Evolutionary conservation across 352 stramenopile species (phyloP), one percentile per base, ranked within the genome.

Genomic region (Phytophthora foliorum): DNA sequence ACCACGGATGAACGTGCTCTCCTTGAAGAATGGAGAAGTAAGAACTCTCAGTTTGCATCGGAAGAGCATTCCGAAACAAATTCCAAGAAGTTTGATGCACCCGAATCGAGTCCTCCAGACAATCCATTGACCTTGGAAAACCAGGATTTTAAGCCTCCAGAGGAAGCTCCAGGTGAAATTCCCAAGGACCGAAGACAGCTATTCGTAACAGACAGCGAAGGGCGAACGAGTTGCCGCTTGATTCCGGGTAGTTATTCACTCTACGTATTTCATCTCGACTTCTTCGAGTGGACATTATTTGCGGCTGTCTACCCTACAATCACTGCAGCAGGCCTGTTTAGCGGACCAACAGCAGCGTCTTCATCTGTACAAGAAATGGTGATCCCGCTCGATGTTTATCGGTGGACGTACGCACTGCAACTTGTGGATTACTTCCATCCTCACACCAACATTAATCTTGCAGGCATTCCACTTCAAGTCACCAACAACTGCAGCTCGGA

Each of bases 401-500:
- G 74, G 13, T 92, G 81, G 84, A 77, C 82, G 2, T 89, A 90
- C 41, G 59, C 54, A 22, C 73, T 92, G 36, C 84, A 92, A 53
- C 59, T 91, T 11, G 82, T 91, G 1, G 84, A 92, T 60, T 92
- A 90, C 25, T 92, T 90, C 38, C 62, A 90, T 16, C 79, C 85
- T 42, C 64, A 88, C 38, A 67, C 53, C 16, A 24, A 45, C 3
- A 78, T 87, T 34, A 58, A 66, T 22, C 63, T 91, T 4, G 71
- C 63, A 22, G 74, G 67, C 2, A 87, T 91, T 45, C 73, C 84
- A 0, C 65, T 92, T 49, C 56, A 81, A 49, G 78, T 92, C 34
- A 78, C 75, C 7, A 73, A 91, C 54, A 90, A 88, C 42, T 86
- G 73, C 57, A 88, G 77, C 21, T 78, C 72, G 0, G 69, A 88